Base-by-base conservation (phyloP, 768 basidiomycete species). In the Podaxis sp. region DNA sequence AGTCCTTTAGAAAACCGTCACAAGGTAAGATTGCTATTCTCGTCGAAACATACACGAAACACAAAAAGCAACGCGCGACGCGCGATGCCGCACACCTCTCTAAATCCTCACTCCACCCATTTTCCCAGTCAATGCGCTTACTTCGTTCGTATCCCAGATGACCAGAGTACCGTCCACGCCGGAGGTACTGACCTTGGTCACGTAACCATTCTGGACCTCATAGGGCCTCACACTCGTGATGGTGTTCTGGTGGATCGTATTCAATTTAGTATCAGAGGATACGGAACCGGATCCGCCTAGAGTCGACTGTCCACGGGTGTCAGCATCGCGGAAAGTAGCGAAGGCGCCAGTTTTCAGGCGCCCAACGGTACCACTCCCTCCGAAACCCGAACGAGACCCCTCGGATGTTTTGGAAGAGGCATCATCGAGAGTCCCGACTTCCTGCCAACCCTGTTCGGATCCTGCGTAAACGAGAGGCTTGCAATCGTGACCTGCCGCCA, bases 401-500 rank as follows among this genome's bases (percentile, higher is more conserved):
- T 81, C 72, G 15, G 83, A 75, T 61, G 57, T 38, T 27, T 81
- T 82, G 46, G 77, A 66, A 13, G 79, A 82, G n/a, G 87, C 80
- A 68, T 96, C 93, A 70, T 98, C 97, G 66, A 99, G 82, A 61
- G 90, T 93, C 12, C 92, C 90, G 40, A 84, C 77, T 49, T 85
- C 77, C 51, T 85, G 80, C 97, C 97, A 99, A 1, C 94, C 94
- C 27, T 73, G 77, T 54, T 83, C 80, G 43, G 81, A 82, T 8
- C 94, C 95, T 2, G 84, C 80, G 75, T 94, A 96, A 29, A 97
- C 84, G 24, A 94, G 77, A 1, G 97, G 97, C 71, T 96, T 95
- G 77, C 97, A 99, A 73, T 98, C 97, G 75, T 99, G 96, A 0
- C 97, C 97, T 0, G 95, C 97, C 0, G 94, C 95, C 47, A 99